These are phyloP conservation scores for Entamoeba histolytica DNA, from an alignment of 208 protist genomes.

Conservation along the genomic window DNA sequence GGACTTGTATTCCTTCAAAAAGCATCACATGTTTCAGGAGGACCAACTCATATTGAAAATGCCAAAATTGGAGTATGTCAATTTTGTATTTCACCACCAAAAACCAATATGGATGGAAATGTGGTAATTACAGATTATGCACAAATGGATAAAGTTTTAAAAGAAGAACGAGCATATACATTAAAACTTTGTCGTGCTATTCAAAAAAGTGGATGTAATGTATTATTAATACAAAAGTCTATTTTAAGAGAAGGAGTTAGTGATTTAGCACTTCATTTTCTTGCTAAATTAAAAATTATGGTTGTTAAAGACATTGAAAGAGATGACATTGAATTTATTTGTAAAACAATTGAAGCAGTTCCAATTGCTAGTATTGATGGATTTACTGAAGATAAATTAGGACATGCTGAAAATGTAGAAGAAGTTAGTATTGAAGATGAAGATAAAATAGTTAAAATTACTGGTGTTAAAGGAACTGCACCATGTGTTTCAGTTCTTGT, in stretches of 20 bases:
- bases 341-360: constrained; percentile 70
- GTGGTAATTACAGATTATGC: constrained; percentile 63
- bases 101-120: constrained; percentile 82
- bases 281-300: constrained; percentile 94
- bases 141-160: constrained; percentile 77
- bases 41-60: constrained; percentile 55
- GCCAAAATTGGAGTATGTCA: constrained; percentile 96
- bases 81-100: constrained; percentile 91
- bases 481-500: constrained; percentile 79
- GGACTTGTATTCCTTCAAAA: constrained; percentile 18
- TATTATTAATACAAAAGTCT: constrained; percentile 95
- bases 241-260: constrained; percentile 81
- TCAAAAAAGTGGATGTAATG: constrained; percentile 83
- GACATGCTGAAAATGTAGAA: constrained; percentile 26
- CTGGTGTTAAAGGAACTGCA: constrained; percentile 51
- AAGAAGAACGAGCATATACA: constrained; percentile 88
- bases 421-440: constrained; percentile 37
- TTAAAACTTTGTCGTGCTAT: constrained; percentile 84
- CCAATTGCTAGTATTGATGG: constrained; percentile 80
- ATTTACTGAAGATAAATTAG: constrained; percentile 80
- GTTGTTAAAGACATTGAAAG: constrained; percentile 92
- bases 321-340: constrained; percentile 92
- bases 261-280: constrained; percentile 82
- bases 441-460: constrained; percentile 73
- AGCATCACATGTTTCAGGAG: background rate